Evolutionary conservation across 1,139 yeast genomes (phyloP).

Genomic region (Lodderomyces metapsilosis): DNA sequence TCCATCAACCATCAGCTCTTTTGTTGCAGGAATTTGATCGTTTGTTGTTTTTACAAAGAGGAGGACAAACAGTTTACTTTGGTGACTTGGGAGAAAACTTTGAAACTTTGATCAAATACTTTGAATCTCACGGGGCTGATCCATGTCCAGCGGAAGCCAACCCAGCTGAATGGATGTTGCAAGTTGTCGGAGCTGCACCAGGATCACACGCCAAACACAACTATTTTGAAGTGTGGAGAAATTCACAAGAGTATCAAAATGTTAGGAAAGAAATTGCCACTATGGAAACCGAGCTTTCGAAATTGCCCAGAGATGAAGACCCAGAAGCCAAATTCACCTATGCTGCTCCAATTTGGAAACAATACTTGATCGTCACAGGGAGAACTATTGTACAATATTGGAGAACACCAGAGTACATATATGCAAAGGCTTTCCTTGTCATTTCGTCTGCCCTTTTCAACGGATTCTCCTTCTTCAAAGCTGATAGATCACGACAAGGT

Average conservation of each 20-base stretch:
- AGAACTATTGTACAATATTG: slow-evolving; percentile 37
- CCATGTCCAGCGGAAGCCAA: slow-evolving; percentile 47
- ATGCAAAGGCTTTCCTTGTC: slow-evolving; percentile 39
- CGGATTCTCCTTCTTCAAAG: slow-evolving; percentile 44
- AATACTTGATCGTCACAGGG: slow-evolving; percentile 22
- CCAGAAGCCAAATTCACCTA: slow-evolving; percentile 21
- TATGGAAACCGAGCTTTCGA: slow-evolving; percentile 25
- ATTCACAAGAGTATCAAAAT: slow-evolving; percentile 25
- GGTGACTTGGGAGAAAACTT: slow-evolving; percentile 63
- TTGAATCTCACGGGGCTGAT: slow-evolving; percentile 52
- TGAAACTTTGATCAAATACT: slow-evolving; percentile 48
- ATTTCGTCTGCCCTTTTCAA: slow-evolving; percentile 42
- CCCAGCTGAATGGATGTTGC: slow-evolving; percentile 60
- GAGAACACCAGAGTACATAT: slow-evolving; percentile 45
- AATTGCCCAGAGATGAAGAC: slow-evolving; percentile 21
- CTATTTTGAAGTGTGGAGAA: slow-evolving; percentile 34
- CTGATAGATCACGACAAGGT: slow-evolving; percentile 35
- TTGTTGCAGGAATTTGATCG: slow-evolving; percentile 37
- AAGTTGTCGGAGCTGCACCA: slow-evolving; percentile 47
- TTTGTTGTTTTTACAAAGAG: slow-evolving; percentile 36
- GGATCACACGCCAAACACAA: slow-evolving; percentile 35
- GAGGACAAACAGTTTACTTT: slow-evolving; percentile 64
- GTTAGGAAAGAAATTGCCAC: slow-evolving; percentile 24
- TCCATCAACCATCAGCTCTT: slow-evolving; percentile 43
- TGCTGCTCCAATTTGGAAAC: slow-evolving; percentile 24